phyloP scores from a whole-genome alignment of 2,329 filamentous ascomycete species.

The Fusarium praegraminearum region DNA sequence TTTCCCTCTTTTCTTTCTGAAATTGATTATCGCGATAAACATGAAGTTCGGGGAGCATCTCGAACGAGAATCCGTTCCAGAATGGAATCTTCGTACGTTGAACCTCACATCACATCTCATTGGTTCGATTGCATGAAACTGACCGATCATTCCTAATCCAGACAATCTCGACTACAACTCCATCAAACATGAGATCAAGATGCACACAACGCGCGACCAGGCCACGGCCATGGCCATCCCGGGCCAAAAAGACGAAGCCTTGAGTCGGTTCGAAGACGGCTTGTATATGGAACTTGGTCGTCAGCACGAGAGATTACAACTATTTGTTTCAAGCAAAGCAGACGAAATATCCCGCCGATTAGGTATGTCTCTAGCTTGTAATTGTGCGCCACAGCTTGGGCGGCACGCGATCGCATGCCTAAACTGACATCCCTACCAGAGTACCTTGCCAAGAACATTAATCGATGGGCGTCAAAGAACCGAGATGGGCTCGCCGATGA shows the following conservation, averaged over 20 bases:
- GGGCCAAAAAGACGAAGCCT: conserved; percentile 70
- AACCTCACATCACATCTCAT: conserved; percentile 21
- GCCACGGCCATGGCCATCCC: conserved; percentile 79
- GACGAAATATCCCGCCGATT: conserved; percentile 80
- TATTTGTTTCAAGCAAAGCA: conserved; percentile 84
- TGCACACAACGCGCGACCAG: conserved; percentile 78
- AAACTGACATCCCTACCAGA: conserved; percentile 54
- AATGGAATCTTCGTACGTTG: conserved; percentile 80
- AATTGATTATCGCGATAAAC: background rate
- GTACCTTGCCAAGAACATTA: conserved; percentile 62
- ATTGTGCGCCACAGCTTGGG: conserved; percentile 15
- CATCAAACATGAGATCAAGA: conserved; percentile 86
- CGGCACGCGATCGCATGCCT: conserved; percentile 32
- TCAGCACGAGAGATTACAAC: conserved; percentile 81
- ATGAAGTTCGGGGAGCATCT: conserved; percentile 67
- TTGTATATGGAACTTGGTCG: conserved; percentile 77
- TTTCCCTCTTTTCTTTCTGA: background rate
- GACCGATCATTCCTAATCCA: conserved; percentile 50
- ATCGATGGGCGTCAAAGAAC: conserved; percentile 59
- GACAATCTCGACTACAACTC: conserved; percentile 93
- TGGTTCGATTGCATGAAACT: conserved; percentile 1
- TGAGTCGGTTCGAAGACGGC: conserved; percentile 75
- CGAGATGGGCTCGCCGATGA: conserved; percentile 45
- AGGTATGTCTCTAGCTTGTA: conserved; percentile 59
- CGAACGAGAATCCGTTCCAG: conserved; percentile 80